phyloP scores from a whole-genome alignment of 78 protist genomes.

The Planoprotostelium fungivorum region DNA sequence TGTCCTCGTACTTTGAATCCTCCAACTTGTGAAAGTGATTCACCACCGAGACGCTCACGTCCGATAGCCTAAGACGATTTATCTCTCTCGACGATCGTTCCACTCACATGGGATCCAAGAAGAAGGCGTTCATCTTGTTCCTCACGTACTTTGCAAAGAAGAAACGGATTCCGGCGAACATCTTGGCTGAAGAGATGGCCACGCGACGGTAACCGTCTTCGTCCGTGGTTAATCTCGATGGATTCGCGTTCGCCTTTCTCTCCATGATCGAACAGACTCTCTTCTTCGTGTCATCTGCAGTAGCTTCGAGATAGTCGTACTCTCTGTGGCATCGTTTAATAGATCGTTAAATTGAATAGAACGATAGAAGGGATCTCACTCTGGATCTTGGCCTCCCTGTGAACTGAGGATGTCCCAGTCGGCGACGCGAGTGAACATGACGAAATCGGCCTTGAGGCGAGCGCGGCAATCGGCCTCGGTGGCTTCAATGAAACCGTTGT shows the following conservation, averaged over 20 bases:
- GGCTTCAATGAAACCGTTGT: conserved; percentile 35
- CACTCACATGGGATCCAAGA: conserved; percentile 59
- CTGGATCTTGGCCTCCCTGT: conserved; percentile 6
- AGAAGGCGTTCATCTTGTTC: conserved; percentile 74
- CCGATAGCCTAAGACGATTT: conserved; percentile 4
- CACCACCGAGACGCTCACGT: conserved; percentile 26
- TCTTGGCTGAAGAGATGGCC: conserved; percentile 16
- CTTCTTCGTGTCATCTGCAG: conserved; percentile 62
- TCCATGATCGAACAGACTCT: conserved; percentile 60
- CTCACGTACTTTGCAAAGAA: conserved; percentile 58
- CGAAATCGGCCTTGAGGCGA: conserved; percentile 58
- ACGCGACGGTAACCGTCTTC: conserved; percentile 10
- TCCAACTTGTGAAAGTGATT: conserved; percentile 44
- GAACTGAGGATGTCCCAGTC: conserved; percentile 65
- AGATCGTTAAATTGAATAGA: background rate
- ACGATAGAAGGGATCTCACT: background rate
- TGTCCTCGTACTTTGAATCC: conserved; percentile 51
- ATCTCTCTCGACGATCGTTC: background rate
- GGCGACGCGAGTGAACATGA: conserved; percentile 67
- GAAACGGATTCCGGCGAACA: conserved; percentile 70
- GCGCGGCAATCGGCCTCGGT: conserved; percentile 34
- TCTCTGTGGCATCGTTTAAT: background rate
- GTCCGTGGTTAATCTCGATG: background rate
- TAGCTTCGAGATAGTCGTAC: conserved; percentile 49
- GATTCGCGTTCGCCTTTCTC: background rate